These are phyloP conservation scores for Albugo laibachii DNA, from an alignment of 352 stramenopile genomes.

Conservation along the genomic window DNA sequence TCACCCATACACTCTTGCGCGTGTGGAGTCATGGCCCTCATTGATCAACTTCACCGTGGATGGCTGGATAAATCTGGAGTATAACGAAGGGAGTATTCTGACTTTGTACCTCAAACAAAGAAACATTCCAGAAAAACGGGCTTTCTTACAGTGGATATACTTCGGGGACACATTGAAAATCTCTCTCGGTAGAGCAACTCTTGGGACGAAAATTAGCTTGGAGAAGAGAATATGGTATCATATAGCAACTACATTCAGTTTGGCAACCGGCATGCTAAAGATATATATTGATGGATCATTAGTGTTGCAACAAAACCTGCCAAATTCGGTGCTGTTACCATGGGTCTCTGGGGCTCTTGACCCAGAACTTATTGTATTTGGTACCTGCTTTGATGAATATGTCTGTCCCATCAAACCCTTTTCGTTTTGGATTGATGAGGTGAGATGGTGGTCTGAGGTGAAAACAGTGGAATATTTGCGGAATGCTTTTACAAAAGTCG, in stretches of 20 bases:
- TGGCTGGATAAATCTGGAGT: constrained; percentile 9
- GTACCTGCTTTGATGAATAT: constrained; percentile 16
- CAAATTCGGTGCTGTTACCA: background rate
- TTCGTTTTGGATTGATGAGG: constrained; percentile 25
- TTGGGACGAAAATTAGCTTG: constrained; percentile 8
- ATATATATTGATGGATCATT: constrained; percentile 8
- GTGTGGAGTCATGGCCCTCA: too few relatives aligned
- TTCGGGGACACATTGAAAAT: constrained; percentile 8
- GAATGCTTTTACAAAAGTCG: background rate
- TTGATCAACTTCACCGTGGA: constrained; percentile 8
- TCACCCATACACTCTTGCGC: too few relatives aligned
- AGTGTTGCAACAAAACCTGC: constrained; percentile 2
- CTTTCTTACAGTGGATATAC: constrained; percentile 7
- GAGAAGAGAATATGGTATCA: constrained; percentile 7
- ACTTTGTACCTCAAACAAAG: constrained; percentile 4
- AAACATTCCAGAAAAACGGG: constrained; percentile 4
- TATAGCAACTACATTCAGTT: constrained; percentile 7
- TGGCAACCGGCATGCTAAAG: background rate
- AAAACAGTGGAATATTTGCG: constrained; percentile 7
- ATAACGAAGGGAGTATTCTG: constrained; percentile 11
- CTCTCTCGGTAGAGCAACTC: constrained; percentile 6
- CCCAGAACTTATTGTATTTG: constrained; percentile 13
- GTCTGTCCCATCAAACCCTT: constrained; percentile 18
- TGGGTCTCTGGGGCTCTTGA: constrained; percentile 4
- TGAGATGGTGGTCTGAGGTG: constrained; percentile 16